Base-by-base conservation (phyloP, 208 protist species). In the Wallacemonas sp. region DNA sequence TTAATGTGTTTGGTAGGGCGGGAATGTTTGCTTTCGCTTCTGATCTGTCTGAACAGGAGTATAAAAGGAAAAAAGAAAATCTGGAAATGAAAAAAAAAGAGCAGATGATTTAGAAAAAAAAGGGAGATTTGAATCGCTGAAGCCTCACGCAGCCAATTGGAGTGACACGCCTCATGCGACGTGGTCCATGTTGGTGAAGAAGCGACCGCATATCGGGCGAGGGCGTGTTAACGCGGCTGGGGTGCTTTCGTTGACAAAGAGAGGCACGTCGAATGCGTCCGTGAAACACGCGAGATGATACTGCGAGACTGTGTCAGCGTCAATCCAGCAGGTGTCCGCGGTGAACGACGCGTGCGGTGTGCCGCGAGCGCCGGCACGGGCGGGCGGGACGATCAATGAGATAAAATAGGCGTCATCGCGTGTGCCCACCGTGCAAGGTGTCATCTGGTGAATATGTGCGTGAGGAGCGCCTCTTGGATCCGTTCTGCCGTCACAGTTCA, bases 251-350 rank as follows among this genome's bases (percentile, higher is more conserved):
- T n/a, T n/a, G n/a, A n/a, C n/a, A n/a, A n/a, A n/a, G n/a, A 41
- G 55, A 5, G 76, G 70, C 39, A 69, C 43, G 73, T 80, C 85
- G 14, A 83, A 76, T 8, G 76, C 72, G 47, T 91, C 81, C 21
- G 36, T 36, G 58, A 78, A 85, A 24, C 63, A 61, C 27, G 65
- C 19, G 9, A 91, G 54, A 8, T 32, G 2, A 24, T 66, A 73
- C 47, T 58, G 30, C 2, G 26, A 24, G 64, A 81, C 61, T 2
- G 68, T 68, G 0, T 17, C 48, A 0, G 44, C 66, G 43, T 81
- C 75, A n/a, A 91, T 12, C 80, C 85, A 91, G 29, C 78, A 79
- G 16, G 47, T 63, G 12, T 87, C 85, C 1, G 78, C 52, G 16
- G 26, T n/a, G 5, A 78, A 9, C 8, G 26, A 17, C 17, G 3